Evolutionary conservation across 257 asterid species (phyloP), one percentile per base, ranked within the genome.

Genomic region (Scutellaria minor): DNA sequence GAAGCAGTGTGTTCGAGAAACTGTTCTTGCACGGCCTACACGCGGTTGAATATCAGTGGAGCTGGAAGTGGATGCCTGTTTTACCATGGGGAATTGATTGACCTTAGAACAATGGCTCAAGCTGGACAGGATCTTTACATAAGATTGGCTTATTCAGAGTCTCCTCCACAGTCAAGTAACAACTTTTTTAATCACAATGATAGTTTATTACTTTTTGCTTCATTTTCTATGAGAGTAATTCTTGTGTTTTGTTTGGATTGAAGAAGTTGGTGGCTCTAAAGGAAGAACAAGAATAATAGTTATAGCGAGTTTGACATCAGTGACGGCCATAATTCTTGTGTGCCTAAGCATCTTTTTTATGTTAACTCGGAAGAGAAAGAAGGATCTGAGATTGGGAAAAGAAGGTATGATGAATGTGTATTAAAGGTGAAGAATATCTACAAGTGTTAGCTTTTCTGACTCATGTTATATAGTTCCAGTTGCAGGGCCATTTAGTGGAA

Each of bases 81-180:
- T 63, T 83, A 88, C 83, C 68, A 70, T 18, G 83, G 75, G 4
- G 83, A 83, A 6, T 83, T 86, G 75, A 35, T 75, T 37, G 88
- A 86, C 40, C 56, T 83, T 2, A 85, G 79, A 72, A 44, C 31
- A 6, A 5, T 73, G 2, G 13, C 73, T 12, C 10, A 27, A 20
- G 64, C 69, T 14, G 75, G 71, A 9, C 75, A 78, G 14, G 77
- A 45, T n/a, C 41, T 84, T 42, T 84, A 81, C 51, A 73, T 83
- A 39, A 72, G 85, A 67, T 55, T 83, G 72, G 68, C 80, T 20
- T 42, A 82, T 35, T 4, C 63, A 4, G 63, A 31, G n/a, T 22
- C 61, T 20, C n/a, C 59, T 31, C 37, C 37, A 31, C 4, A 31
- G 37, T 31, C 37, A 31, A 4, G 37, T 31, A 4, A 31, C 4